Percentiles rank a stretch among this genome's conserved stretches.
phyloP scores from a whole-genome alignment of 2,329 filamentous ascomycete genomes.

The Fusarium oligoseptatum region DNA sequence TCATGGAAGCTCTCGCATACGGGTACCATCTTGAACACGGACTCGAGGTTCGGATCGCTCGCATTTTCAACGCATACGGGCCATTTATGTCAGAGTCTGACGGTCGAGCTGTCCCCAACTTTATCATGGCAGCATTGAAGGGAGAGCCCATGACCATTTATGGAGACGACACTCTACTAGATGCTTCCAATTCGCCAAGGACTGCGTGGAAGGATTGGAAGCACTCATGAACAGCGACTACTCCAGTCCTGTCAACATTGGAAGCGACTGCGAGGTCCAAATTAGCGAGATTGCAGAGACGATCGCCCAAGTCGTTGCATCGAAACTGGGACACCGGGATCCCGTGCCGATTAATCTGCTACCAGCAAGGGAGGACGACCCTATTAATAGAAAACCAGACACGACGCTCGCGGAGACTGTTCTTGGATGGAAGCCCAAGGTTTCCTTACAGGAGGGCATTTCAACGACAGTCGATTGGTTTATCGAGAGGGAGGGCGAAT shows the following conservation, averaged over 20 bases:
- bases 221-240: slow-evolving; percentile 39
- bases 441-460: slow-evolving; percentile 28
- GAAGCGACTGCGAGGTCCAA: slow-evolving; percentile 34
- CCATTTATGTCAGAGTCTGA: slow-evolving; percentile 30
- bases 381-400: slow-evolving; percentile 32
- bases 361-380: slow-evolving; percentile 35
- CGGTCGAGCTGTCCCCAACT: slow-evolving; percentile 36
- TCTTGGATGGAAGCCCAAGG: slow-evolving; percentile 27
- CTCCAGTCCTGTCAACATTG: slow-evolving; percentile 30
- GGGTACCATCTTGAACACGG: slow-evolving; percentile 37
- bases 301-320: slow-evolving; percentile 29
- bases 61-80: slow-evolving; percentile 40
- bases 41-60: slow-evolving; percentile 40
- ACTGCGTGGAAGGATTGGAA: slow-evolving; percentile 27
- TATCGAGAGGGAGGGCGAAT: slow-evolving; percentile 16
- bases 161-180: slow-evolving; percentile 31
- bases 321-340: slow-evolving; percentile 10
- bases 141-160: slow-evolving; percentile 34
- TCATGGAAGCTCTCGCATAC: slow-evolving; percentile 54
- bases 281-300: slow-evolving; percentile 29
- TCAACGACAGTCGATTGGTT: slow-evolving; percentile 37
- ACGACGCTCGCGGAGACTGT: slow-evolving; percentile 18
- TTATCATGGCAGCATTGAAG: slow-evolving; percentile 33
- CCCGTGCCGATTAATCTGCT: slow-evolving; percentile 24
- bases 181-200: slow-evolving; percentile 29